Base-by-base conservation (phyloP, 2,329 filamentous ascomycete species). In the Penicillium sp. region DNA sequence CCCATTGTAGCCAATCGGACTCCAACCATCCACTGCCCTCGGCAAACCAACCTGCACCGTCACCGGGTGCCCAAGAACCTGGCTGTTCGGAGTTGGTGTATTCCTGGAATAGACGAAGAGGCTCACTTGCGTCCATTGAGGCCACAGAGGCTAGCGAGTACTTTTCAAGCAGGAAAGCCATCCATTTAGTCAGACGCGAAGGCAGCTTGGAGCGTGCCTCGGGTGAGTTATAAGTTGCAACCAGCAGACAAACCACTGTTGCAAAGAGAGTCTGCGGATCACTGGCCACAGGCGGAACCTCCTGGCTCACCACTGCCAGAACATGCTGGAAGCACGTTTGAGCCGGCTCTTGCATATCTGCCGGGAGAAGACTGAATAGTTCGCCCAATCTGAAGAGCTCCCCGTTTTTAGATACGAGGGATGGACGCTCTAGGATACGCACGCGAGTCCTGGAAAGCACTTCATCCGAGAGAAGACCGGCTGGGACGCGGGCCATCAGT, bases 1-100 rank as follows among this genome's bases (percentile, higher is more conserved):
- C 72, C 76, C 77, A 79, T 43, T 74, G 72, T 44, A 78, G 16
- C 70, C 70, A 72, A 18, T 72, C 68, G 6, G 68, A 60, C 27
- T 71, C 69, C 29, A 76, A 57, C 74, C 74, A 76, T 60, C 66
- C 69, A 47, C 62, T 63, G n/a, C 60, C 60, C n/a, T 58, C 49
- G 3, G 47, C 32, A 14, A 65, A 54, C 63, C 63, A 65, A 36
- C 43, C 24, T 2, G 59, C 57, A 13, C 60, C 57, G 54, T 58
- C 58, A 7, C 44, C 29, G 4, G 32, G 10, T 32, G 57, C 52
- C 49, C 51, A 56, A 21, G n/a, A 16, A 40, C 49, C 32, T 39
- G 44, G n/a, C 61, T 61, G 29, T 68, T n/a, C 52, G 1, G 34
- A 11, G 10, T 1, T 27, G 16, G n/a, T 27, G 21, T 54, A 54